These are phyloP conservation scores for Penicillium sp. DNA, from an alignment of 2,329 filamentous ascomycete genomes.

Conservation along the genomic window DNA sequence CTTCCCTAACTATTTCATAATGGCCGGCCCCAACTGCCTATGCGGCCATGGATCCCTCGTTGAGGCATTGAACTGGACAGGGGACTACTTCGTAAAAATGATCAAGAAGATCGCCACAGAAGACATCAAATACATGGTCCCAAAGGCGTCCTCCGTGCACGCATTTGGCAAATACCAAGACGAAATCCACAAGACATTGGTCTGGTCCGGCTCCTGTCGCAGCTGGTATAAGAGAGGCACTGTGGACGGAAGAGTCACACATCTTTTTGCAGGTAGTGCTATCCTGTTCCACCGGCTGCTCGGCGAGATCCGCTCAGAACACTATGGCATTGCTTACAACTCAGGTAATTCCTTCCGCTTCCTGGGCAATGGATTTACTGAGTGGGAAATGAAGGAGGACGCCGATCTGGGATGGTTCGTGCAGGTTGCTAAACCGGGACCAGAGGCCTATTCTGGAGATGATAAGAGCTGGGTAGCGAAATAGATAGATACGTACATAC, in stretches of 20 bases:
- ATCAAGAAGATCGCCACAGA: conserved; percentile 34
- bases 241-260: conserved; percentile 47
- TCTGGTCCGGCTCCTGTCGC: conserved; percentile 42
- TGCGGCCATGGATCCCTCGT: conserved; percentile 32
- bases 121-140: conserved; percentile 34
- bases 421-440: not conserved
- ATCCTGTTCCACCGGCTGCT: conserved; percentile 32
- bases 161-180: conserved; percentile 52
- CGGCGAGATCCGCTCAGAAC: conserved; percentile 45
- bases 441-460: not conserved
- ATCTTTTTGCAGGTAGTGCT: conserved; percentile 48
- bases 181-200: conserved; percentile 47
- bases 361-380: conserved; percentile 10
- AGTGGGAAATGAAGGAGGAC: conserved; percentile 19
- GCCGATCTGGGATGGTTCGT: conserved; percentile 12
- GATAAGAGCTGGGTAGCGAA: not conserved
- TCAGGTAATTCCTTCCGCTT: conserved; percentile 5
- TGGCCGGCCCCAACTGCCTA: conserved; percentile 33
- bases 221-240: conserved; percentile 56
- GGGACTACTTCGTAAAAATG: conserved; percentile 35
- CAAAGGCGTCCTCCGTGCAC: conserved; percentile 38
- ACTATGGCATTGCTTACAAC: conserved; percentile 50
- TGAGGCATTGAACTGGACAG: conserved; percentile 25
- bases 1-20: conserved; percentile 37
- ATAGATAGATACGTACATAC: not conserved